A percentile compares a stretch with the other conserved stretches of the same genome.
These are phyloP conservation scores for Dalbergia oliveri DNA, from an alignment of 306 rosid genomes.

Conservation along the genomic window DNA sequence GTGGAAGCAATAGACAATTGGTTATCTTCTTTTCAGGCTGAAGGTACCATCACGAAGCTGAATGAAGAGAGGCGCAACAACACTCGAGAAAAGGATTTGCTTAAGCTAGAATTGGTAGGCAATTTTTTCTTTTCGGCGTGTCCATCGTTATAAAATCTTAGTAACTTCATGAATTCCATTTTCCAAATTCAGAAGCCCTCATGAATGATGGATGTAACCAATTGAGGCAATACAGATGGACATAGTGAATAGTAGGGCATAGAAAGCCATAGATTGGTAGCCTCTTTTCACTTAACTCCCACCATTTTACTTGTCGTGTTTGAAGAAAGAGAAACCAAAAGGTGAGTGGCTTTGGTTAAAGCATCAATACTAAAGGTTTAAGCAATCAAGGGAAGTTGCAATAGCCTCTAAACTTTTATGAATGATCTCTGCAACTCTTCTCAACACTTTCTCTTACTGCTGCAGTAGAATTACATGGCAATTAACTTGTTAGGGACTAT, in stretches of 20 bases:
- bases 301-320: slow-evolving; percentile 8
- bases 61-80: slow-evolving; percentile 60
- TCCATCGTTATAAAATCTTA: background rate
- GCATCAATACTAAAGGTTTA: background rate
- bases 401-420: background rate
- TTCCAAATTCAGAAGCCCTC: slow-evolving; percentile 6
- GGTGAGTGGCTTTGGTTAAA: background rate
- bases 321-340: background rate
- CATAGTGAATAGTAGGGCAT: slow-evolving; percentile 4
- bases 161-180: background rate
- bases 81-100: slow-evolving; percentile 60
- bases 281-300: slow-evolving; percentile 5
- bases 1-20: slow-evolving; percentile 30
- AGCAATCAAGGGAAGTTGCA: slow-evolving; percentile 1
- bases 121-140: background rate
- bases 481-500: background rate
- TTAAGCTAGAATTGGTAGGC: slow-evolving; percentile 73
- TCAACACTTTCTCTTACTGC: background rate
- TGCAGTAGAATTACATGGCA: background rate
- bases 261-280: background rate
- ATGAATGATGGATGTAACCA: background rate
- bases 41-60: slow-evolving; percentile 61
- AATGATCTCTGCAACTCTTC: background rate
- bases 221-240: background rate
- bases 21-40: slow-evolving; percentile 66